Evolutionary conservation across 805 yeast species (phyloP).

Genomic region (Torulaspora indica): DNA sequence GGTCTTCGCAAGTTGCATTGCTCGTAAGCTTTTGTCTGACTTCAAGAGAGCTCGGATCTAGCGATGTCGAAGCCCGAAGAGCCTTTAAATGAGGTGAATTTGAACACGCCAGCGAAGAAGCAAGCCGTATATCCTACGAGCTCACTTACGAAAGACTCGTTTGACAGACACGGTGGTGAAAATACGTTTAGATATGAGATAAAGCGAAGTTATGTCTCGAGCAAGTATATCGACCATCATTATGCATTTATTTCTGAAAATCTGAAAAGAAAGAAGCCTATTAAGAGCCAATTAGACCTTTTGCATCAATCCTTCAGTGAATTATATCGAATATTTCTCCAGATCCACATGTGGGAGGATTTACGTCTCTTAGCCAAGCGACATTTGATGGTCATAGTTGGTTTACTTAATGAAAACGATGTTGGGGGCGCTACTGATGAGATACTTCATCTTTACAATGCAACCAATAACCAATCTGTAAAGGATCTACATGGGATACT

Average conservation of each 20-base stretch:
- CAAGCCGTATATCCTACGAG: slow-evolving; percentile 1
- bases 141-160: not conserved
- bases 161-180: slow-evolving; percentile 1
- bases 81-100: slow-evolving; percentile 26
- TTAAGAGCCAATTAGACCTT: slow-evolving; percentile 1
- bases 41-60: not conserved
- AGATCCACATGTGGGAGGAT: slow-evolving; percentile 8
- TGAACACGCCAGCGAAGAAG: slow-evolving; percentile 21
- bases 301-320: slow-evolving; percentile 6
- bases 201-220: slow-evolving; percentile 1
- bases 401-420: slow-evolving; percentile 15
- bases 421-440: slow-evolving; percentile 15
- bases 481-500: slow-evolving; percentile 20
- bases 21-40: not conserved
- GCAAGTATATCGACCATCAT: slow-evolving; percentile 7
- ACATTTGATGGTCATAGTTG: slow-evolving; percentile 27
- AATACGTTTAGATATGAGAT: slow-evolving; percentile 1
- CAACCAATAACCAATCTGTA: slow-evolving; percentile 17
- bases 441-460: slow-evolving; percentile 24
- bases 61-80: slow-evolving; percentile 25
- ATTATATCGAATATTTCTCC: slow-evolving; percentile 5
- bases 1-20: not conserved
- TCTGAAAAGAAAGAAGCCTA: slow-evolving; percentile 6
- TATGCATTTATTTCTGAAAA: slow-evolving; percentile 8
- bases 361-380: slow-evolving; percentile 19